Percentiles rank a stretch among this genome's conserved stretches.
Conservation (phyloP, 163 green algal species). For the Scenedesmus sp. region DNA sequence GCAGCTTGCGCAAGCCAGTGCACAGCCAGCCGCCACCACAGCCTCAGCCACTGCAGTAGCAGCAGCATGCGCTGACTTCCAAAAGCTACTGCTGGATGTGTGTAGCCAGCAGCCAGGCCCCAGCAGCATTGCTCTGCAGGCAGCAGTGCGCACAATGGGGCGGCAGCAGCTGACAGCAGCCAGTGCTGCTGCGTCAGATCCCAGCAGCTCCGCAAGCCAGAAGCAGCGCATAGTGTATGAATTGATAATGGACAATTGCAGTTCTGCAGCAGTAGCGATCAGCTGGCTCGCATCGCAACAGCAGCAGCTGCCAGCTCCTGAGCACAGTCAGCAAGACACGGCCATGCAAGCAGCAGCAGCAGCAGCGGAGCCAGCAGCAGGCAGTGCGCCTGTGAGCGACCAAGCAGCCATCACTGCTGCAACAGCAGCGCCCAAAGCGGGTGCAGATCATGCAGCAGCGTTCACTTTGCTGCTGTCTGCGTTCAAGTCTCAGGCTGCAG, state of each 20-base stretch:
- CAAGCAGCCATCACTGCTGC: not conserved
- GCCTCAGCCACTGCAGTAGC: too few relatives aligned
- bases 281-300: not conserved
- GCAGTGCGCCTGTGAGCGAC: not conserved
- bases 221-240: too few relatives aligned
- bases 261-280: not conserved
- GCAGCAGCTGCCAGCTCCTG: not conserved
- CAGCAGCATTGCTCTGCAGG: too few relatives aligned
- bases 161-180: not conserved
- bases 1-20: too few relatives aligned
- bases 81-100: too few relatives aligned
- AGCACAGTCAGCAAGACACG: not conserved
- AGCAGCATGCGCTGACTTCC: too few relatives aligned
- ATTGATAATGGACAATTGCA: not conserved
- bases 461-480: not conserved
- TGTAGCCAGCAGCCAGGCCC: too few relatives aligned
- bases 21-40: too few relatives aligned
- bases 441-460: not conserved
- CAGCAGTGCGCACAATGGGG: too few relatives aligned
- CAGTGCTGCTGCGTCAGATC: too few relatives aligned
- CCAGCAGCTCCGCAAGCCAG: too few relatives aligned
- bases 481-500: not conserved
- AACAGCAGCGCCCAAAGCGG: not conserved
- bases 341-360: not conserved
- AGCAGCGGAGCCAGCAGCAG: too few relatives aligned